These are phyloP conservation scores for Onygena corvina DNA, from an alignment of 2,329 filamentous ascomycete genomes.

Conservation along the genomic window DNA sequence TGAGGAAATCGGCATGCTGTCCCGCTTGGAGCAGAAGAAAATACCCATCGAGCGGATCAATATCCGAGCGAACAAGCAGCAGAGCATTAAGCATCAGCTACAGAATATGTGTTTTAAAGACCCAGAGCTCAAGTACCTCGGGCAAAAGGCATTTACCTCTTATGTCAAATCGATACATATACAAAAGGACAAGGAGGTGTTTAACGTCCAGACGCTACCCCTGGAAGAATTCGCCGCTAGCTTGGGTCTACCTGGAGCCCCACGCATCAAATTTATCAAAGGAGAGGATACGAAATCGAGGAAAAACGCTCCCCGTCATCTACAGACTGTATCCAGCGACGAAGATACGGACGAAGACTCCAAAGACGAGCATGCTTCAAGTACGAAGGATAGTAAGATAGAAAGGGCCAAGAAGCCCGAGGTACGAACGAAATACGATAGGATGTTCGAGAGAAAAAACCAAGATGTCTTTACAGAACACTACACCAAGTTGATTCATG, in stretches of 20 bases:
- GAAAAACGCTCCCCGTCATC: conserved; percentile 71
- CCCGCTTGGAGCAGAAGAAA: conserved; percentile 73
- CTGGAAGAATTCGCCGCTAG: conserved; percentile 77
- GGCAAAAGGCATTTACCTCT: conserved; percentile 88
- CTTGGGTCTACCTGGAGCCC: conserved; percentile 77
- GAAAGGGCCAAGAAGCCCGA: conserved; percentile 52
- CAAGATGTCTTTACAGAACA: conserved; percentile 92
- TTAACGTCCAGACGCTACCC: conserved; percentile 70
- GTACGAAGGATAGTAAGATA: conserved; percentile 27
- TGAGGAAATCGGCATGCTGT: conserved; percentile 85
- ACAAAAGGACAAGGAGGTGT: conserved; percentile 84
- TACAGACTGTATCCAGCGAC: conserved; percentile 50
- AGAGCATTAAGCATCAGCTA: conserved; percentile 68
- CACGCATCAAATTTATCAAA: conserved; percentile 85
- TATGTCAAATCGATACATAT: conserved; percentile 76
- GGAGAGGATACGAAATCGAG: conserved; percentile 73
- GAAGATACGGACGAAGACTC: conserved; percentile 42
- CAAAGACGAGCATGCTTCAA: conserved; percentile 28
- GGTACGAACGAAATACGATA: conserved; percentile 88
- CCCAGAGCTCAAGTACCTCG: conserved; percentile 83
- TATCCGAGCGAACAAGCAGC: conserved; percentile 77
- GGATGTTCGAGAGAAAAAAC: conserved; percentile 95
- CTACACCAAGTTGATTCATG: conserved; percentile 71
- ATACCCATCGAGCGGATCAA: conserved; percentile 80
- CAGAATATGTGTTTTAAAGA: conserved; percentile 96